Conservation (phyloP, 352 stramenopile genomes). For the Pythium folliculosum region DNA sequence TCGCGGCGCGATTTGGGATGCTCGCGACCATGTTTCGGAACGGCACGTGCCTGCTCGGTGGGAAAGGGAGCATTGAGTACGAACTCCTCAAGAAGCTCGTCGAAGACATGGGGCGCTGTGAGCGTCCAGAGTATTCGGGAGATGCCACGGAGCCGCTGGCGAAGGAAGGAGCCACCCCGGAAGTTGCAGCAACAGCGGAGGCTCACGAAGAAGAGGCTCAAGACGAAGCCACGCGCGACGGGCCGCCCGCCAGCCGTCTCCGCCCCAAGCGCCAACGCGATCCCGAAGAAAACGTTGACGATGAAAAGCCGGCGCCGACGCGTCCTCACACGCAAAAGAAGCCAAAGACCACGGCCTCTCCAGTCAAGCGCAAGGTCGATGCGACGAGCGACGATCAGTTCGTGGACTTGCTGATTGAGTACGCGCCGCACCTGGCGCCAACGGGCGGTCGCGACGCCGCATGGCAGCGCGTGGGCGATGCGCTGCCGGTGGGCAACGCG, state of each 20-base stretch:
- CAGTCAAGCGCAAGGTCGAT: background rate
- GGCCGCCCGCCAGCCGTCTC: no score
- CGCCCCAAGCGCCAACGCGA: background rate
- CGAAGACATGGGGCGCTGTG: background rate
- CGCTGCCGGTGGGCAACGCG: background rate
- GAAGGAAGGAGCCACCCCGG: background rate
- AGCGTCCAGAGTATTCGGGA: background rate
- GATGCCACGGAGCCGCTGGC: no score
- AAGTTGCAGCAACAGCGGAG: background rate
- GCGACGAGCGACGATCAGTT: constrained; percentile 8
- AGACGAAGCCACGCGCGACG: background rate
- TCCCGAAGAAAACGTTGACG: background rate
- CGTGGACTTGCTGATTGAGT: background rate
- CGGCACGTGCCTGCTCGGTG: background rate
- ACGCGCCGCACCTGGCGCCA: background rate
- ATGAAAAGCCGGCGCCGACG: background rate
- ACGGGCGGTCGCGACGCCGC: background rate
- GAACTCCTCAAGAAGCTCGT: background rate
- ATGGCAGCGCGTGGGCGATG: background rate
- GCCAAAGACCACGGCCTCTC: background rate
- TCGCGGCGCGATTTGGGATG: background rate
- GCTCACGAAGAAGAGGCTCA: background rate
- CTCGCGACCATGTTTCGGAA: background rate
- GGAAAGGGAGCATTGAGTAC: background rate
- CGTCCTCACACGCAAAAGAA: background rate